A percentile compares a stretch with the other conserved stretches of the same genome.
Evolutionary conservation across 441 rosid species (phyloP).

Genomic region (Bocquillonia castaneifolia): DNA sequence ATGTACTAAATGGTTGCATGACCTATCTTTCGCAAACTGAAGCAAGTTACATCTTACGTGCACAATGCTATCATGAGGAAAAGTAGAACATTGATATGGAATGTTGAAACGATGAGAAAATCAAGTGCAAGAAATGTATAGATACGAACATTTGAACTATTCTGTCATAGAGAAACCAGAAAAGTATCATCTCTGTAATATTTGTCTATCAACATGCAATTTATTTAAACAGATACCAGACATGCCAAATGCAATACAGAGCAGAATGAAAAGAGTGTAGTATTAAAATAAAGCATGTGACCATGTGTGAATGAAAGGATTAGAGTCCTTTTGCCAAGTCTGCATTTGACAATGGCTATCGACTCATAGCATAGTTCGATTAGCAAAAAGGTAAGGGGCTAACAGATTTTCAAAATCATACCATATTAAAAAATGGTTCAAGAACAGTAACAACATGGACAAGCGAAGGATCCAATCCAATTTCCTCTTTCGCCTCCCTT

Average conservation of each 20-base stretch:
- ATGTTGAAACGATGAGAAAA: neutral
- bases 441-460: slow-evolving; percentile 64
- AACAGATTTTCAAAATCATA: slow-evolving; percentile 20
- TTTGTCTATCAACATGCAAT: neutral
- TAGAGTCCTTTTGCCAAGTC: neutral
- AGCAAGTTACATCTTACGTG: neutral
- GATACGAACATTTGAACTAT: neutral
- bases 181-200: neutral
- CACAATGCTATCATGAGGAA: neutral
- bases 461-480: slow-evolving; percentile 83
- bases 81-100: neutral
- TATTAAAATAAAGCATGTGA: no score
- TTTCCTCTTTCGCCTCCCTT: slow-evolving; percentile 90
- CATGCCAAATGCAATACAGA: neutral
- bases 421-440: slow-evolving; percentile 90
- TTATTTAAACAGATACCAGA: neutral
- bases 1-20: neutral
- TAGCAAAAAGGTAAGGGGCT: neutral
- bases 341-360: neutral
- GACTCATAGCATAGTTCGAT: neutral
- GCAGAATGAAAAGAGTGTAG: neutral
- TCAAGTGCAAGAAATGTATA: neutral
- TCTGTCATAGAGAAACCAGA: neutral
- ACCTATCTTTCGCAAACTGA: neutral
- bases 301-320: no score